Base-by-base conservation (phyloP, 2,329 filamentous ascomycete genomes). In the Hymenoscyphus infarciens region DNA sequence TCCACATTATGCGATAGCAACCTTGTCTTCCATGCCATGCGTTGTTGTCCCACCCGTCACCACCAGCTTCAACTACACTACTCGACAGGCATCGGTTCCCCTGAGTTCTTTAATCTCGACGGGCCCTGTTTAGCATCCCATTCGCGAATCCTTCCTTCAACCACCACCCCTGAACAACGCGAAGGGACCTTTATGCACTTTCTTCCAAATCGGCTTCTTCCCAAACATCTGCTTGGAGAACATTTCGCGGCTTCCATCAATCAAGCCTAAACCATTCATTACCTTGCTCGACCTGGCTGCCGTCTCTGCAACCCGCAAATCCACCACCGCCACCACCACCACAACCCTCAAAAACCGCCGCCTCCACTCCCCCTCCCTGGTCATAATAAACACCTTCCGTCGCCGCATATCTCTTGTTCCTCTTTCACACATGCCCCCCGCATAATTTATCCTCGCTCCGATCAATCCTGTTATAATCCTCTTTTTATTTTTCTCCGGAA, bases 1-100 rank as follows among this genome's bases (percentile, higher is more conserved):
- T 60, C 55, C 56, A 59, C 55, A 56, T 42, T 39, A 60, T 57
- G 53, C 62, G 57, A 67, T 68, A 64, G 64, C 58, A 70, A 64
- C 70, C 69, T 64, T 67, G 70, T 73, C 71, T 67, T 70, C 72
- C 71, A 64, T 72, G 66, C 68, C 70, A 71, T 73, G 71, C 71
- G 68, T 65, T 71, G 67, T 68, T 59, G 63, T 65, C 65, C 52
- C 59, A 61, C 59, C 59, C 22, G 15, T 53, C 33, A 27, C 53
- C 33, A n/a, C 42, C 33, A 59, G n/a, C 35, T 27, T 22, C 45
- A 52, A 52, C n/a, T n/a, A n/a, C n/a, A n/a, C n/a, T n/a, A n/a
- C 19, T 52, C 45, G 45, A 52, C 45, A 52, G 45, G 13, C 45
- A 52, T 52, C 45, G 45, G 45, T 33, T 33, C 33, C 60, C 60